A percentile compares a stretch with the other conserved stretches of the same genome.
These are phyloP conservation scores for Jackrogersella multiformis DNA, from an alignment of 495 filamentous ascomycete genomes.

Conservation along the genomic window DNA sequence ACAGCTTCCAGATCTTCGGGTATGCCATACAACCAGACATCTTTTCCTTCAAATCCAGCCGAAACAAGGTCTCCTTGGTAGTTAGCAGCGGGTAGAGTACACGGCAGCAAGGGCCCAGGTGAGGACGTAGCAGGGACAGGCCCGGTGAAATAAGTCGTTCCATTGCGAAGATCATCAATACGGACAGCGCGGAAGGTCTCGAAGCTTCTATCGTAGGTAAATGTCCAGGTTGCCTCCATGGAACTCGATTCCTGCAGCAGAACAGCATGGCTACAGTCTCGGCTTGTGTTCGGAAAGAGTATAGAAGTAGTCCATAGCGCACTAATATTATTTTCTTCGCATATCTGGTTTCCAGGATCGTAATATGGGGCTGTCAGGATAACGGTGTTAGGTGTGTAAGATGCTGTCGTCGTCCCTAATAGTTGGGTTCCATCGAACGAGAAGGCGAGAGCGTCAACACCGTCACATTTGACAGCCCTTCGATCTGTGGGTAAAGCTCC, in stretches of 20 bases:
- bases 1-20: conserved; percentile 75
- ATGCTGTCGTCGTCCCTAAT: conserved; percentile 77
- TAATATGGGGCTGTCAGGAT: conserved; percentile 85
- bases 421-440: conserved; percentile 85
- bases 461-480: conserved; percentile 82
- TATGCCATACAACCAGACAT: conserved; percentile 83
- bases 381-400: conserved; percentile 72
- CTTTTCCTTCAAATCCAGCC: conserved; percentile 75
- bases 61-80: conserved; percentile 76
- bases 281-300: conserved; percentile 79
- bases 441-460: conserved; percentile 80
- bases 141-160: conserved; percentile 83
- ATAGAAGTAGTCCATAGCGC: conserved; percentile 91
- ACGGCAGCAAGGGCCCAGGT: conserved; percentile 63
- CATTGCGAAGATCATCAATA: conserved; percentile 76
- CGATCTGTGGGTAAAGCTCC: conserved; percentile 71
- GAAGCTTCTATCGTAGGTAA: conserved; percentile 79
- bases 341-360: conserved; percentile 63
- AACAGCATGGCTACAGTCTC: conserved; percentile 79
- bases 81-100: conserved; percentile 73
- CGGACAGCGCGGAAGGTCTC: conserved; percentile 81
- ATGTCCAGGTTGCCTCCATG: conserved; percentile 78
- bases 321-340: conserved; percentile 70
- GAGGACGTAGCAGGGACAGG: conserved; percentile 61
- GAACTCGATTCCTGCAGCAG: conserved; percentile 74